Evolutionary conservation across 306 rosid genomes (phyloP).

Genomic region (Medicago arabica): DNA sequence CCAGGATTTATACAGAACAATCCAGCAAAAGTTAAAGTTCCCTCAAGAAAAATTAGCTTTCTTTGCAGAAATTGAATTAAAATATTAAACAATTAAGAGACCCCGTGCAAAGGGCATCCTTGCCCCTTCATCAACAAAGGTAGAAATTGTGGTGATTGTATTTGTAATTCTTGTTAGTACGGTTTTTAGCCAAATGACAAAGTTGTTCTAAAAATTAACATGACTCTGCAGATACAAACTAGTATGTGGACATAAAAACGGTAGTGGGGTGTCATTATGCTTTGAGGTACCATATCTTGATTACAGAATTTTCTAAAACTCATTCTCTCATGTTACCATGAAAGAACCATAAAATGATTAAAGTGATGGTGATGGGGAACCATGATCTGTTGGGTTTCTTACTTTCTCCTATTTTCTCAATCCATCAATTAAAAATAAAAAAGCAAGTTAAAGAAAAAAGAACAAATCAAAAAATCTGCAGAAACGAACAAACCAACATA

Average conservation of each 20-base stretch:
- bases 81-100: neutral
- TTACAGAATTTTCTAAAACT: conserved; percentile 10
- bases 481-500: neutral
- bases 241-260: conserved; percentile 17
- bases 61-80: neutral
- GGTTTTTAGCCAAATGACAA: conserved; percentile 25
- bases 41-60: neutral
- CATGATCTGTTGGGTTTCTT: neutral
- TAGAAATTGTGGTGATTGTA: neutral
- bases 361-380: neutral
- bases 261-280: conserved; percentile 22
- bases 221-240: conserved; percentile 9
- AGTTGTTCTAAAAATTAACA: conserved; percentile 14
- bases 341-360: neutral
- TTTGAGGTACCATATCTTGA: conserved; percentile 18
- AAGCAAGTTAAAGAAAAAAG: neutral
- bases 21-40: neutral
- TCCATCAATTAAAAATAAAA: neutral
- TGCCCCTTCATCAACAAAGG: neutral
- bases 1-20: neutral
- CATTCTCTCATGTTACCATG: conserved; percentile 1
- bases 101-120: neutral
- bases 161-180: neutral
- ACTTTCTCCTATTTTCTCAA: neutral
- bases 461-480: neutral